phyloP scores from a whole-genome alignment of 257 asterid species.

The Nicotiana obtusifolia region DNA sequence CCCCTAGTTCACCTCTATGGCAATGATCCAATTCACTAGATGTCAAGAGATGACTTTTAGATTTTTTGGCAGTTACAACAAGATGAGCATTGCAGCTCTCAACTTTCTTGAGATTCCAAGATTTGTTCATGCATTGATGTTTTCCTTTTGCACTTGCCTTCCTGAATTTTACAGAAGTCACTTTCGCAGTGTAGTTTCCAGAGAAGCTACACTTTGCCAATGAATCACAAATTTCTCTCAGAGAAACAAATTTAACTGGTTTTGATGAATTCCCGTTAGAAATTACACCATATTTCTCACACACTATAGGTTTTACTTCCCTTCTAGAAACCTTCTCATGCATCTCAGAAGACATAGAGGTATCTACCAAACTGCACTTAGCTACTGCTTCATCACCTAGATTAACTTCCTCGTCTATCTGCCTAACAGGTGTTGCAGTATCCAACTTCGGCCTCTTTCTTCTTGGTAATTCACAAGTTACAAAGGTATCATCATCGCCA shows the following conservation, averaged over 20 bases:
- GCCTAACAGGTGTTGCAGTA: conserved; percentile 21
- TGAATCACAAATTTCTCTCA: conserved; percentile 28
- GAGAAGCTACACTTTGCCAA: conserved; percentile 16
- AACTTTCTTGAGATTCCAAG: conserved; percentile 20
- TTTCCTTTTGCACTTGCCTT: conserved; percentile 18
- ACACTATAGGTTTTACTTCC: conserved; percentile 40
- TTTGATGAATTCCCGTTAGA: conserved; percentile 42
- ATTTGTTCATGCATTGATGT: conserved; percentile 13
- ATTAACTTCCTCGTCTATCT: conserved; percentile 16
- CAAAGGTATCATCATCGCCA: conserved; percentile 13
- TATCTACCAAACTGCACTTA: conserved; percentile 21
- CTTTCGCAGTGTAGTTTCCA: conserved; percentile 20
- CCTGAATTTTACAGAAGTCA: conserved; percentile 18
- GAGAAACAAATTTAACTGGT: conserved; percentile 40
- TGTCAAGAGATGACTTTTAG: conserved; percentile 9
- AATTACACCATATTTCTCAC: conserved; percentile 54
- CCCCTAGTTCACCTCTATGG: conserved; percentile 23
- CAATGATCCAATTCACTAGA: conserved; percentile 23
- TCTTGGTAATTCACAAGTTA: conserved; percentile 19
- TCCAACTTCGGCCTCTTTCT: conserved; percentile 34
- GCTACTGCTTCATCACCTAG: conserved; percentile 22
- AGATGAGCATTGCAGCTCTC: conserved; percentile 11
- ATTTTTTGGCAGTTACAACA: background rate
- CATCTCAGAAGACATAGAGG: conserved; percentile 19
- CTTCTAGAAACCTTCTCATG: conserved; percentile 15